These are phyloP conservation scores for Euryodendron excelsum DNA, from an alignment of 148 eudicot species.

Conservation along the genomic window DNA sequence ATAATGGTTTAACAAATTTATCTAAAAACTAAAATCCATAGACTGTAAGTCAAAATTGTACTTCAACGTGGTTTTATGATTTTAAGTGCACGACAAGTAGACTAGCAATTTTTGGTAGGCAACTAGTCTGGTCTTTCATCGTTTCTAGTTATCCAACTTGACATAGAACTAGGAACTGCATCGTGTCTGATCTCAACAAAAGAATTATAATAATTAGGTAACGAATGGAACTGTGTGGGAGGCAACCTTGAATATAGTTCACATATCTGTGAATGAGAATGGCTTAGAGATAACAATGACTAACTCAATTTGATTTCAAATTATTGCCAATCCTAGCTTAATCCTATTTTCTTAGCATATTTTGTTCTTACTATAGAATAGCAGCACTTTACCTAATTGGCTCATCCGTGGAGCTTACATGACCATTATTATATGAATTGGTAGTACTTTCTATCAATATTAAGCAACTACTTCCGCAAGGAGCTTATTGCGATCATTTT, in stretches of 20 bases:
- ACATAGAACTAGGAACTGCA: neutral
- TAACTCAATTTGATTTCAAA: neutral
- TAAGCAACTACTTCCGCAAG: no score
- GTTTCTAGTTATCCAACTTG: conserved; percentile 8
- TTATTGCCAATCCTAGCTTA: neutral
- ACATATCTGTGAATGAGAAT: neutral
- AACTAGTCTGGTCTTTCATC: neutral
- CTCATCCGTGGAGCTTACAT: no score
- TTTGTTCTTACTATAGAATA: neutral
- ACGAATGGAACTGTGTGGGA: neutral
- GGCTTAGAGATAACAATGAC: neutral
- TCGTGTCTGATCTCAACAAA: neutral
- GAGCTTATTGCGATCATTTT: no score
- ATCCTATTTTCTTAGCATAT: neutral
- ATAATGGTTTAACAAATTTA: neutral
- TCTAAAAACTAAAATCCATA: neutral
- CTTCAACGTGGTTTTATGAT: neutral
- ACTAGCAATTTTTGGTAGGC: no score
- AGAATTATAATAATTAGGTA: neutral
- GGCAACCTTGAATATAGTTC: neutral
- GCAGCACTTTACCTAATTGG: no score
- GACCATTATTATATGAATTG: no score
- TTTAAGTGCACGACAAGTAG: conserved; percentile 16
- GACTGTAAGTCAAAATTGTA: neutral
- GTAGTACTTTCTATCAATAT: no score